phyloP scores from a whole-genome alignment of 140 eudicot species.

The Senecio squalidus region DNA sequence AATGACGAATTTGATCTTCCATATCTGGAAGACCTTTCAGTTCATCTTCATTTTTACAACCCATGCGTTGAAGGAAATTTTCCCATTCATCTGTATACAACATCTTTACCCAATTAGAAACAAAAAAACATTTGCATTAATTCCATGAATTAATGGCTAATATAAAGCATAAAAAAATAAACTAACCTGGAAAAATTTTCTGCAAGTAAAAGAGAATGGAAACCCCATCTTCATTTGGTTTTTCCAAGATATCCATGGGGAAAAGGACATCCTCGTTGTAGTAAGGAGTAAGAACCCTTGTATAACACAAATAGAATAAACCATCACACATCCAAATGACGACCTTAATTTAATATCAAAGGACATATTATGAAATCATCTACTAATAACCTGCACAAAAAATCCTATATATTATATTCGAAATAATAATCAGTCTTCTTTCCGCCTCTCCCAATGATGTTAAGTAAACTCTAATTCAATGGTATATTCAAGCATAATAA shows the following conservation, averaged over 20 bases:
- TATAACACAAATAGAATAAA: conserved; percentile 11
- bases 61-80: conserved; percentile 71
- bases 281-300: conserved; percentile 90
- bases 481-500: too few relatives aligned
- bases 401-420: background rate
- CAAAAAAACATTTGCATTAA: too few relatives aligned
- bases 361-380: background rate
- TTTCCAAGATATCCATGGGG: conserved; percentile 49
- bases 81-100: conserved; percentile 81
- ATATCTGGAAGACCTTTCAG: conserved; percentile 40
- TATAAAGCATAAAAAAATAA: background rate
- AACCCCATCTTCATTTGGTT: conserved; percentile 95
- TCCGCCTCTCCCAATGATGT: too few relatives aligned
- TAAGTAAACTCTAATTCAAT: too few relatives aligned
- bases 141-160: conserved; percentile 3
- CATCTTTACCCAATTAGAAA: conserved; percentile 10
- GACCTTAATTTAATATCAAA: background rate
- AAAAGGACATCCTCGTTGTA: conserved; percentile 87
- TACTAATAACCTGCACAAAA: conserved; percentile 3
- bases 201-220: conserved; percentile 92
- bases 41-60: conserved; percentile 60
- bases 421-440: too few relatives aligned
- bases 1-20: conserved; percentile 79
- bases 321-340: background rate
- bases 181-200: conserved; percentile 83